These are phyloP conservation scores for Nemophila menziesii DNA, from an alignment of 257 asterid species.

Conservation along the genomic window DNA sequence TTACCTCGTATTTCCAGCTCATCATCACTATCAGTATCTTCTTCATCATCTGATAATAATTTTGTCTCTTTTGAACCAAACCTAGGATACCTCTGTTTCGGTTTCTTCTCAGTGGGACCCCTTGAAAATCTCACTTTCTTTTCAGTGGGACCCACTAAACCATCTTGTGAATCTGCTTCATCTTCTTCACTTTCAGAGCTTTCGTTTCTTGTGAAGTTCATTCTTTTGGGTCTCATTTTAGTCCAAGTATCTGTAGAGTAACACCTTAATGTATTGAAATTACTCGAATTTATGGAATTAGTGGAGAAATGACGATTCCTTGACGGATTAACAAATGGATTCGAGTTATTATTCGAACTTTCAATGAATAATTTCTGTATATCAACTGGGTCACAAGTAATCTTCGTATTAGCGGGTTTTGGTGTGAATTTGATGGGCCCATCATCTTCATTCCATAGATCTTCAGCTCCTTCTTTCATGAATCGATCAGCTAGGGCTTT, in stretches of 20 bases:
- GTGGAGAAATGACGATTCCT: slow-evolving; percentile 38
- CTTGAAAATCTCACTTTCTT: slow-evolving; percentile 15
- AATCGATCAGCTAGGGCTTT: slow-evolving; percentile 85
- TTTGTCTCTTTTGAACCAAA: slow-evolving; percentile 23
- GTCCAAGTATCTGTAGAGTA: slow-evolving; percentile 28
- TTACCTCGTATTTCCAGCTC: slow-evolving; percentile 18
- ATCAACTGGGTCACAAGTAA: slow-evolving; percentile 35
- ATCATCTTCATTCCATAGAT: slow-evolving; percentile 82
- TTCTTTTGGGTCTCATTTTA: slow-evolving; percentile 10
- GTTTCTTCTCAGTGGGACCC: slow-evolving; percentile 15
- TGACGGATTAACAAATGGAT: slow-evolving; percentile 11
- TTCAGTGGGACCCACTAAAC: slow-evolving; percentile 14
- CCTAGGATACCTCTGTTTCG: slow-evolving; percentile 54
- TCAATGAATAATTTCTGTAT: slow-evolving; percentile 28
- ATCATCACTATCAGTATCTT: slow-evolving; percentile 22
- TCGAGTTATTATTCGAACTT: slow-evolving; percentile 14
- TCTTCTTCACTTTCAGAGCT: slow-evolving; percentile 20
- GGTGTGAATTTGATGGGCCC: slow-evolving; percentile 31
- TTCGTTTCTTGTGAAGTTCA: slow-evolving; percentile 25
- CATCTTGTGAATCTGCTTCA: slow-evolving; percentile 14
- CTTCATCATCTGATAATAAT: slow-evolving; percentile 31
- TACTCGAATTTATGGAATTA: slow-evolving; percentile 14
- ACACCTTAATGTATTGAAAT: slow-evolving; percentile 19
- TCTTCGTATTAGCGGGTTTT: slow-evolving; percentile 17
- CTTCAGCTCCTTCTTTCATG: slow-evolving; percentile 92